phyloP scores from a whole-genome alignment of 2,329 filamentous ascomycete species.

The Pseudogymnoascus sp. region DNA sequence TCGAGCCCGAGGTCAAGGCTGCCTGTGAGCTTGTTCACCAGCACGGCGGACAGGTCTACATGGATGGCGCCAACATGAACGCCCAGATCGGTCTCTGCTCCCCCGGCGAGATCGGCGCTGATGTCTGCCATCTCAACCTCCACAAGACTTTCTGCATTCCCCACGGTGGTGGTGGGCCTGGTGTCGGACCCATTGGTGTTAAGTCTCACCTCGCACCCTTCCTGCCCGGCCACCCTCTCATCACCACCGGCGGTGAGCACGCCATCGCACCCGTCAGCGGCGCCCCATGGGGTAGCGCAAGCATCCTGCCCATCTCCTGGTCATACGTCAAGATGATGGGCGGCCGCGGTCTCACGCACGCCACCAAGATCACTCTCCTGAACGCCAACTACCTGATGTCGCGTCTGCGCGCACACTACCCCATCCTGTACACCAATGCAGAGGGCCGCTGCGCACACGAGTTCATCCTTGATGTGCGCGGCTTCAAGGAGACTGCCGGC shows the following conservation, averaged over 20 bases:
- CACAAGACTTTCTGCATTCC: slow-evolving; percentile 99
- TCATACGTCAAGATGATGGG: slow-evolving; percentile 95
- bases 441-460: slow-evolving; percentile 89
- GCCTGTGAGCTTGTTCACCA: slow-evolving; percentile 80
- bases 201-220: slow-evolving; percentile 71
- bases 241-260: slow-evolving; percentile 47
- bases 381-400: slow-evolving; percentile 97
- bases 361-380: slow-evolving; percentile 85
- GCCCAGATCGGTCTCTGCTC: slow-evolving; percentile 94
- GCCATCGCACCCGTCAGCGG: slow-evolving; percentile 69
- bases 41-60: slow-evolving; percentile 89
- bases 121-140: slow-evolving; percentile 93
- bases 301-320: slow-evolving; percentile 91
- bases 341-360: slow-evolving; percentile 71
- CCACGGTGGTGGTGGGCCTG: slow-evolving; percentile 88
- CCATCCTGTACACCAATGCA: slow-evolving; percentile 87
- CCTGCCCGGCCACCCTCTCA: slow-evolving; percentile 61
- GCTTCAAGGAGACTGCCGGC: slow-evolving; percentile 74
- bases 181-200: slow-evolving; percentile 89
- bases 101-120: slow-evolving; percentile 88
- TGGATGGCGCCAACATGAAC: slow-evolving; percentile 99
- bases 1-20: slow-evolving; percentile 81
- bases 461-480: slow-evolving; percentile 86
- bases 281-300: slow-evolving; percentile 79
- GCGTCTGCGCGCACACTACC: slow-evolving; percentile 76